A percentile compares a stretch with the other conserved stretches of the same genome.
Evolutionary conservation across 192 early-diverging fungal genomes (phyloP).

Genomic region (Coemansia sp.): DNA sequence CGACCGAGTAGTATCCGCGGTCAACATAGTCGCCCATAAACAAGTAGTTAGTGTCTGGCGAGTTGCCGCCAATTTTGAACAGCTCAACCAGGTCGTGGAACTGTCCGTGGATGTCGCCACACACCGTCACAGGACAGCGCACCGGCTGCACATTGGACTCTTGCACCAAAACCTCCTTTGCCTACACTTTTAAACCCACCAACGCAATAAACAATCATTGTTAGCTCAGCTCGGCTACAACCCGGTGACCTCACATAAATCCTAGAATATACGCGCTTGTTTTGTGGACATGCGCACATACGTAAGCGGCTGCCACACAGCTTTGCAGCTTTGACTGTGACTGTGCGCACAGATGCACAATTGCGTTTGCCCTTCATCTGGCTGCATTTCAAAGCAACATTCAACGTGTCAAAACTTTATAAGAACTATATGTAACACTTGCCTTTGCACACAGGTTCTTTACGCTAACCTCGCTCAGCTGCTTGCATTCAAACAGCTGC

Average conservation of each 20-base stretch:
- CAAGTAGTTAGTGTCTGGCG: conserved; percentile 96
- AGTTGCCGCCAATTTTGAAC: conserved; percentile 95
- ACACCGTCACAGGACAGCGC: conserved; percentile 95
- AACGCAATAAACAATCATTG: background rate
- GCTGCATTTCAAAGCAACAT: conserved; percentile 1
- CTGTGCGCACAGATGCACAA: background rate
- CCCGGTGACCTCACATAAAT: background rate
- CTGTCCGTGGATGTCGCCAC: conserved; percentile 99
- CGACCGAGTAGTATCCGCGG: conserved; percentile 97
- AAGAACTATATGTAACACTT: conserved; percentile 18
- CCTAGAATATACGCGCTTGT: background rate
- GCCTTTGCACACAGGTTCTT: conserved; percentile 98
- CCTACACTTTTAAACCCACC: conserved; percentile 57
- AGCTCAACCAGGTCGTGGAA: conserved; percentile 98
- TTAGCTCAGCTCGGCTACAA: conserved; percentile 1
- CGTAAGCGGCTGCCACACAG: background rate
- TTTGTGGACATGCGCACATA: background rate
- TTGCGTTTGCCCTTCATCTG: conserved; percentile 13
- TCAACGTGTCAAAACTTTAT: conserved; percentile 1
- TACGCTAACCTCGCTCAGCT: conserved; percentile 89
- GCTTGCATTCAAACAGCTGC: conserved; percentile 91
- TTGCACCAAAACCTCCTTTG: conserved; percentile 92
- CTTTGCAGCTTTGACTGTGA: background rate
- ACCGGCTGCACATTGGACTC: conserved; percentile 99
- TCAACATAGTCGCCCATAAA: conserved; percentile 99